phyloP scores from a whole-genome alignment of 169 alveolate species.

The Plasmodium sp. region DNA sequence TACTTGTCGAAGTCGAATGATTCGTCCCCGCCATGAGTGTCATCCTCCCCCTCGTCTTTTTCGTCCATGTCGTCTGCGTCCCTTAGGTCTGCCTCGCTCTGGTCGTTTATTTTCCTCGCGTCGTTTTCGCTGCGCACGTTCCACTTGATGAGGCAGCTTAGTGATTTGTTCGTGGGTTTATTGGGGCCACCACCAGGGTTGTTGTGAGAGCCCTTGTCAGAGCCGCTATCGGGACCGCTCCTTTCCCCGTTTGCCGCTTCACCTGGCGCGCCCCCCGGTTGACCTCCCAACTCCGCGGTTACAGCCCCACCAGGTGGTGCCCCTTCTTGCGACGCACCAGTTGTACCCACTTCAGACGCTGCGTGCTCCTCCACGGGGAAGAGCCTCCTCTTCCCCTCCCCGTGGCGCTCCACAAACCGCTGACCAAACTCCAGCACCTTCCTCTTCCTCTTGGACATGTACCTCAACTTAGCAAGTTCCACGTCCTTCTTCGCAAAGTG shows the following conservation, averaged over 20 bases:
- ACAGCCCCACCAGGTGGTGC: not conserved
- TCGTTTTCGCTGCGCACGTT: constrained; percentile 37
- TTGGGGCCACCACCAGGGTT: not conserved
- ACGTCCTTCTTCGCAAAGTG: constrained; percentile 73
- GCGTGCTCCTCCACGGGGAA: not conserved
- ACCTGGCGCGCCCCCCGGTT: not conserved
- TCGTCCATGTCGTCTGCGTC: not conserved
- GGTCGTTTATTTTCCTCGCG: not conserved
- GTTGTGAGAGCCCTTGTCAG: not conserved
- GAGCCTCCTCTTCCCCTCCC: not conserved
- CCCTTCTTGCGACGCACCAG: not conserved
- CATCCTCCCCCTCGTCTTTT: not conserved
- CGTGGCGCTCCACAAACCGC: constrained; percentile 27
- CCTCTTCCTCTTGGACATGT: constrained; percentile 52
- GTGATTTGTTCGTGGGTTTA: constrained; percentile 7
- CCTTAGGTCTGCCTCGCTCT: not conserved
- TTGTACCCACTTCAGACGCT: not conserved
- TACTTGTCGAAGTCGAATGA: not conserved
- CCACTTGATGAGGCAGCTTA: constrained; percentile 60
- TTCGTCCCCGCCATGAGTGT: not conserved
- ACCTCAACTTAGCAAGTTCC: constrained; percentile 55
- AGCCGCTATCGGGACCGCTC: not conserved
- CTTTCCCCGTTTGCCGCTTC: not conserved
- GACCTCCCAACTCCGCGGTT: not conserved
- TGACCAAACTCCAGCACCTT: constrained; percentile 42